Conservation (phyloP, 164 flowering plant genomes). For the Malania oleifera region DNA sequence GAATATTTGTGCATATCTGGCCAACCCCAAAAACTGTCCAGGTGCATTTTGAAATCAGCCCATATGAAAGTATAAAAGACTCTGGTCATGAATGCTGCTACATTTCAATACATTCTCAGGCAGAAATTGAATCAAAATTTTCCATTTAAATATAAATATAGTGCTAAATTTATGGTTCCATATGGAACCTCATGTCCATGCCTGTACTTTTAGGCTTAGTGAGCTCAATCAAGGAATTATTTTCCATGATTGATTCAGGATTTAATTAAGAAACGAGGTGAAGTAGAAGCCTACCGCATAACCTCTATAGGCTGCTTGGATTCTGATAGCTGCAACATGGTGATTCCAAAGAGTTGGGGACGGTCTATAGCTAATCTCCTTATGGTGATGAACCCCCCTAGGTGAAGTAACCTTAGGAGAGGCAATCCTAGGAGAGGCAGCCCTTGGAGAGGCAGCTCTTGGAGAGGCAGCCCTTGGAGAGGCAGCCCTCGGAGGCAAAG, state of each 20-base stretch:
- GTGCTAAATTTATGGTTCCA: no score
- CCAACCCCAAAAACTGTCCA: background rate
- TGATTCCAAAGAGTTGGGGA: constrained; percentile 47
- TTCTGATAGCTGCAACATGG: constrained; percentile 68
- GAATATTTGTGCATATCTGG: background rate
- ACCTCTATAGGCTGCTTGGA: constrained; percentile 88
- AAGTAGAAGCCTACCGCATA: constrained; percentile 47
- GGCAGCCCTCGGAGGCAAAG: constrained; percentile 9
- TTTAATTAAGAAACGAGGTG: background rate
- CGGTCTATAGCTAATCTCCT: constrained; percentile 29
- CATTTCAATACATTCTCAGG: no score
- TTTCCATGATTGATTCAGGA: no score
- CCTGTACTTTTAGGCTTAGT: no score
- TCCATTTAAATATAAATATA: no score
- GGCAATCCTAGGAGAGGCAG: constrained; percentile 24
- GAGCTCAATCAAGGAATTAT: background rate
- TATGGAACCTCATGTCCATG: no score
- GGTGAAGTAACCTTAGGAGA: constrained; percentile 1
- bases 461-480: constrained; percentile 10
- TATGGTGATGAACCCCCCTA: constrained; percentile 15
- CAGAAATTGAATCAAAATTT: no score
- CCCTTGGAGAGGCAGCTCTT: constrained; percentile 20
- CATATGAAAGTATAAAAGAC: background rate
- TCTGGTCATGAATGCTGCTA: background rate
- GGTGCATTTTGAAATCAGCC: background rate